Conservation (phyloP, 805 yeast species). For the Saturnispora kantuleensis region DNA sequence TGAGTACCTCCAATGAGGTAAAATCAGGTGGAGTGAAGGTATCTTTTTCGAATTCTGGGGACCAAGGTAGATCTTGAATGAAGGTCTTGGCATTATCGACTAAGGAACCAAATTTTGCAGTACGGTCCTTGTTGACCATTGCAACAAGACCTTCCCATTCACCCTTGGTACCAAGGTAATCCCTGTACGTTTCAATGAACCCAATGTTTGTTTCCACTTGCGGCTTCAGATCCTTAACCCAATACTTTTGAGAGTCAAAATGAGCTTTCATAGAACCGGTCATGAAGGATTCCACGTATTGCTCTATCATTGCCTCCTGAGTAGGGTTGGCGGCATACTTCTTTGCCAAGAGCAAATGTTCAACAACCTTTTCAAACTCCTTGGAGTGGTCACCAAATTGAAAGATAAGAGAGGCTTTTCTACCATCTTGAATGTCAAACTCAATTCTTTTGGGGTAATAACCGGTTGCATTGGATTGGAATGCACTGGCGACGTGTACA, state of each 20-base stretch:
- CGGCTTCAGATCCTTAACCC: conserved; percentile 87
- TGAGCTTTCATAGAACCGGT: conserved; percentile 83
- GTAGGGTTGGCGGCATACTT: conserved; percentile 63
- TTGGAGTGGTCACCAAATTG: conserved; percentile 69
- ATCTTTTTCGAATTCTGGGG: conserved; percentile 64
- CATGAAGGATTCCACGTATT: conserved; percentile 59
- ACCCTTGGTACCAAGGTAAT: conserved; percentile 84
- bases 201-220: conserved; percentile 74
- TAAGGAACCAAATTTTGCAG: conserved; percentile 64
- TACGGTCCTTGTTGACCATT: conserved; percentile 79
- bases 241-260: conserved; percentile 69
- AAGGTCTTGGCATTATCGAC: conserved; percentile 59
- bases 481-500: conserved; percentile 62
- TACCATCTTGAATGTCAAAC: conserved; percentile 31
- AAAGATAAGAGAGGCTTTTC: conserved; percentile 35
- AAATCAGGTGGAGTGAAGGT: conserved; percentile 87
- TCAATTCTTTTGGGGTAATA: conserved; percentile 46
- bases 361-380: conserved; percentile 54
- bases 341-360: conserved; percentile 46
- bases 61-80: conserved; percentile 71
- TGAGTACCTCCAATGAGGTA: conserved; percentile 79
- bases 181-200: conserved; percentile 87
- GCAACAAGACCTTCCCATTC: conserved; percentile 93
- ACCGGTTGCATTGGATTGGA: conserved; percentile 36
- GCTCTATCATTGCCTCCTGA: conserved; percentile 54